A percentile compares a stretch with the other conserved stretches of the same genome.
phyloP scores from a whole-genome alignment of 306 rosid species.

The Quercus glauca region DNA sequence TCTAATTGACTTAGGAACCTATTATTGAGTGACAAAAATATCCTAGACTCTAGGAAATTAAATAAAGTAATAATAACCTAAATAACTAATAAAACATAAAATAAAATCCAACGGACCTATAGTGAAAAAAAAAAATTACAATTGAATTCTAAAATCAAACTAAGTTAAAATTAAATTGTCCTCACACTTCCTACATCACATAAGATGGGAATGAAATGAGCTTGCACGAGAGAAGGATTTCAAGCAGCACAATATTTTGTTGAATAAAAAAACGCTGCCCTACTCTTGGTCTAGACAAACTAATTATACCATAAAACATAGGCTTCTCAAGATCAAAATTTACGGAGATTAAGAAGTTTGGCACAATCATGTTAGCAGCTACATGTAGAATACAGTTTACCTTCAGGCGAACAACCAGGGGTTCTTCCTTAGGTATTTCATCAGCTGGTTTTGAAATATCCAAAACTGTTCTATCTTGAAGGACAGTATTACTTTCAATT shows the following conservation, averaged over 20 bases:
- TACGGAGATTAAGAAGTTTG: neutral
- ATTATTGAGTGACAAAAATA: too few species aligned
- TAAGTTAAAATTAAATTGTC: too few species aligned
- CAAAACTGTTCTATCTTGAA: constrained; percentile 42
- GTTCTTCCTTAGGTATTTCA: constrained; percentile 66
- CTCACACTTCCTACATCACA: too few species aligned
- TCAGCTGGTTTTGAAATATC: constrained; percentile 53
- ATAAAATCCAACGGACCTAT: too few species aligned
- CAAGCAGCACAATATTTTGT: neutral
- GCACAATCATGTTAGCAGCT: constrained; percentile 3
- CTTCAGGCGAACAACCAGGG: constrained; percentile 92
- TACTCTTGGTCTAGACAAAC: neutral
- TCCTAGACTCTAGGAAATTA: too few species aligned
- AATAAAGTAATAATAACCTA: too few species aligned
- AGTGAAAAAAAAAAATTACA: too few species aligned
- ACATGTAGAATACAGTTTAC: constrained; percentile 27
- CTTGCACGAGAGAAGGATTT: neutral
- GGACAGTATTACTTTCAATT: constrained; percentile 28
- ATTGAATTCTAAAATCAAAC: too few species aligned
- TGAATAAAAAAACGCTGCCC: neutral
- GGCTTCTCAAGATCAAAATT: neutral
- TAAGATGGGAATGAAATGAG: neutral
- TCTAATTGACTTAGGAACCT: too few species aligned
- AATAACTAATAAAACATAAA: too few species aligned
- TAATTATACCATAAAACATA: constrained; percentile 6